phyloP scores from a whole-genome alignment of 768 basidiomycete genomes.

The Suillus brevipes region DNA sequence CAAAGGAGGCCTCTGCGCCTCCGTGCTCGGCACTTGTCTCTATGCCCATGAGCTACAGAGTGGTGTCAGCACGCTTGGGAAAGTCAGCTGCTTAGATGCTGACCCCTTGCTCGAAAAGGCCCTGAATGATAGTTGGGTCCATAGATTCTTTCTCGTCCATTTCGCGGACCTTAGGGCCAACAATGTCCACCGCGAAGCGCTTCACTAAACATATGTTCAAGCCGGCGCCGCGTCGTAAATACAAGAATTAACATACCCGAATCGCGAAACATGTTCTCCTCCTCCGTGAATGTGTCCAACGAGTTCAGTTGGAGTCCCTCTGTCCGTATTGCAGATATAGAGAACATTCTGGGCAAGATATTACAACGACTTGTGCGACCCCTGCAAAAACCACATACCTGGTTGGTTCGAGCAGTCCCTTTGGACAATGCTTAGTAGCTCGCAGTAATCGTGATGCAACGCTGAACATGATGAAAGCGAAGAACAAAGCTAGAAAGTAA shows the following conservation, averaged over 20 bases:
- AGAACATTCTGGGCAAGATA: slow-evolving; percentile 21
- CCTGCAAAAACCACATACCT: neutral
- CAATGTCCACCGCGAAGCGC: slow-evolving; percentile 86
- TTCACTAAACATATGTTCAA: slow-evolving; percentile 51
- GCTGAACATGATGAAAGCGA: slow-evolving; percentile 26
- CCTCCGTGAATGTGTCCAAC: slow-evolving; percentile 85
- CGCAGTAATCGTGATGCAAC: slow-evolving; percentile 18
- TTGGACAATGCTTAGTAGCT: slow-evolving; percentile 6
- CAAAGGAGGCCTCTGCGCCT: slow-evolving; percentile 91
- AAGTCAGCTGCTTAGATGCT: slow-evolving; percentile 24
- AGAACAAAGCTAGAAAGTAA: neutral
- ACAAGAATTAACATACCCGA: slow-evolving; percentile 54
- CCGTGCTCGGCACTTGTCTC: slow-evolving; percentile 84
- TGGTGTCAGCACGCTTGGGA: neutral
- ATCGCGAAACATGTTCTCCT: slow-evolving; percentile 92
- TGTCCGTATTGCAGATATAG: slow-evolving; percentile 26
- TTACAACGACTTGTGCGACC: neutral
- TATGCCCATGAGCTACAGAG: slow-evolving; percentile 88
- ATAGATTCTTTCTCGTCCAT: slow-evolving; percentile 98
- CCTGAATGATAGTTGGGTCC: slow-evolving; percentile 85
- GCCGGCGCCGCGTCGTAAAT: neutral
- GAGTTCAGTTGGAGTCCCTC: slow-evolving; percentile 48
- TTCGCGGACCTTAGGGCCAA: slow-evolving; percentile 88
- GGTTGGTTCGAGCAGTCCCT: neutral
- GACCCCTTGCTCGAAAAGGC: slow-evolving; percentile 94